These are phyloP conservation scores for Handroanthus guayacan DNA, from an alignment of 257 asterid genomes.

Conservation along the genomic window DNA sequence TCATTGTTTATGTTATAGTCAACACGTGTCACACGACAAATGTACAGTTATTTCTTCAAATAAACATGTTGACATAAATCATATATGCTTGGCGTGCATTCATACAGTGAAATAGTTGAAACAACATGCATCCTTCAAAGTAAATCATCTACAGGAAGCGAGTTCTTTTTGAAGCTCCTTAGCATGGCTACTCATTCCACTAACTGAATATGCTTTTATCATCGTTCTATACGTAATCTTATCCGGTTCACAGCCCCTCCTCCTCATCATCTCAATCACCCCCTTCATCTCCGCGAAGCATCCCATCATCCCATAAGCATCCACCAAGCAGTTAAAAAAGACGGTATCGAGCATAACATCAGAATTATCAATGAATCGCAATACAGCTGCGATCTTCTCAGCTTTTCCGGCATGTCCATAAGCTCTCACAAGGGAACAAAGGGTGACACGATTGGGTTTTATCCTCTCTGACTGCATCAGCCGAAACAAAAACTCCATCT, in stretches of 20 bases:
- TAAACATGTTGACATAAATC: too few relatives aligned
- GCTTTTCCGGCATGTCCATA: conserved; percentile 72
- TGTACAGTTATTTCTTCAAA: too few relatives aligned
- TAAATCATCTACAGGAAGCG: conserved; percentile 48
- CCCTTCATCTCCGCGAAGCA: conserved; percentile 84
- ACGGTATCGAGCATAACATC: conserved; percentile 77
- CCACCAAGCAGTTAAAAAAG: conserved; percentile 86
- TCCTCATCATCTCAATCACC: conserved; percentile 79
- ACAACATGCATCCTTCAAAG: too few relatives aligned
- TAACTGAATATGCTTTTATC: conserved; percentile 70
- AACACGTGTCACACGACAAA: too few relatives aligned
- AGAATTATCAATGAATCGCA: conserved; percentile 69
- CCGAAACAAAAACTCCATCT: conserved; percentile 84
- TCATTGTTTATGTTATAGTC: too few relatives aligned
- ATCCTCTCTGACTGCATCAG: conserved; percentile 92
- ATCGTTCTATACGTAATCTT: conserved; percentile 78
- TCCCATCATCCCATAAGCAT: conserved; percentile 91
- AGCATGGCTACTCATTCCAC: conserved; percentile 70
- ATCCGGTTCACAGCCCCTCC: conserved; percentile 75
- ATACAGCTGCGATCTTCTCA: conserved; percentile 63
- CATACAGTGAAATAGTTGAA: too few relatives aligned
- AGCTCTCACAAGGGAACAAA: conserved; percentile 84
- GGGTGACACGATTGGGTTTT: conserved; percentile 79
- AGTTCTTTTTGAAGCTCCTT: conserved; percentile 64
- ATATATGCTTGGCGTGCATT: too few relatives aligned